These are phyloP conservation scores for Phlyctochytrium arcticum DNA, from an alignment of 192 early-diverging fungal species.

Conservation along the genomic window DNA sequence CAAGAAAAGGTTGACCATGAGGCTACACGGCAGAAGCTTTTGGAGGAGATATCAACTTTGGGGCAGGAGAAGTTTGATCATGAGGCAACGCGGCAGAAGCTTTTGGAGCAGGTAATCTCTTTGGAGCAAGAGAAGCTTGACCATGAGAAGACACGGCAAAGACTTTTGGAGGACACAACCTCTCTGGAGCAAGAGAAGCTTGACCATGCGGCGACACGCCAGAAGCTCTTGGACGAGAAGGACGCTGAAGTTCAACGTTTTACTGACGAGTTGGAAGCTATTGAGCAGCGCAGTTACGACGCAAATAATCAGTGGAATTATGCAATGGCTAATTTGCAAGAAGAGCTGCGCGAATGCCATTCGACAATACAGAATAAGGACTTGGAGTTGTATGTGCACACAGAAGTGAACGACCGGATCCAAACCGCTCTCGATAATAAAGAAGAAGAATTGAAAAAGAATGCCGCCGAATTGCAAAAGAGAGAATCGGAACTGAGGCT, in stretches of 20 bases:
- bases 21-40: no score
- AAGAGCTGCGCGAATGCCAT: neutral
- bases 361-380: constrained; percentile 11
- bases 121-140: constrained; percentile 1
- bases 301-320: constrained; percentile 26
- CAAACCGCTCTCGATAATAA: neutral
- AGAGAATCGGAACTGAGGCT: no score
- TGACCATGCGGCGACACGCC: neutral
- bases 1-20: no score
- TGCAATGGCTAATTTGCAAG: constrained; percentile 18
- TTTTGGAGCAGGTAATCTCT: no score
- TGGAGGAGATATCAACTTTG: no score
- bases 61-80: no score
- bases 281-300: constrained; percentile 18
- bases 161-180: no score
- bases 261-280: constrained; percentile 20
- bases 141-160: neutral
- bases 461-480: neutral
- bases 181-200: constrained; percentile 1
- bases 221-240: constrained; percentile 11
- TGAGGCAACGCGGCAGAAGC: no score
- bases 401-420: constrained; percentile 20
- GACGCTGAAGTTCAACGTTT: constrained; percentile 24
- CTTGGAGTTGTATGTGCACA: constrained; percentile 1
- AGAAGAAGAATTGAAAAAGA: neutral